Conservation (phyloP, 352 stramenopile species). For the Pelagophyceae sp. region DNA sequence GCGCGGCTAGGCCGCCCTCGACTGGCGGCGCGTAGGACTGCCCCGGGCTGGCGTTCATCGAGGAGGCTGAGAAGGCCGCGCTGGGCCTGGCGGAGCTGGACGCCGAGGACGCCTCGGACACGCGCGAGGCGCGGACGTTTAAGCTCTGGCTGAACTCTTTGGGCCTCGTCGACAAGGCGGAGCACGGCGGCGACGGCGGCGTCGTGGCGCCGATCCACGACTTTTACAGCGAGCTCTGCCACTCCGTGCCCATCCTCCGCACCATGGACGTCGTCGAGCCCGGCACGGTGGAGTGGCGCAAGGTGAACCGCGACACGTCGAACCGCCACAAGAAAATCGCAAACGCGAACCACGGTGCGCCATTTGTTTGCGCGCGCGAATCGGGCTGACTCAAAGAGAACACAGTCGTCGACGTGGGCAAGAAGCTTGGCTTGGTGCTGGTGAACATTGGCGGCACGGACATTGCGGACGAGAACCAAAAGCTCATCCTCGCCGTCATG, state of each 20-base stretch:
- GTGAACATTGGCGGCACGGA: conserved; percentile 78
- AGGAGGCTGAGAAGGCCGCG: conserved; percentile 45
- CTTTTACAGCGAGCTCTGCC: conserved; percentile 71
- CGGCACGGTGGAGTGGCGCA: conserved; percentile 70
- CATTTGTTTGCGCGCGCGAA: no score
- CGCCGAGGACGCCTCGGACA: conserved; percentile 69
- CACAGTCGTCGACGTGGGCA: conserved; percentile 71
- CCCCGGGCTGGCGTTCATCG: conserved; percentile 62
- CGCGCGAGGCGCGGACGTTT: conserved; percentile 71
- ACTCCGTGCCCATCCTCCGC: conserved; percentile 76
- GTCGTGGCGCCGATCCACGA: conserved; percentile 56
- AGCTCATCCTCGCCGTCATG: conserved; percentile 81
- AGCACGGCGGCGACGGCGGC: conserved; percentile 9
- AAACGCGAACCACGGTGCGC: no score
- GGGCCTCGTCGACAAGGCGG: conserved; percentile 24
- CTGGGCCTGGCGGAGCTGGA: conserved; percentile 66
- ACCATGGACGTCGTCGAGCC: conserved; percentile 68
- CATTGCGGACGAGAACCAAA: conserved; percentile 80
- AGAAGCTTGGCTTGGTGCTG: conserved; percentile 71
- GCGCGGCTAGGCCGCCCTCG: no score
- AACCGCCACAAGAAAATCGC: conserved; percentile 59
- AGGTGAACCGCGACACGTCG: conserved; percentile 68
- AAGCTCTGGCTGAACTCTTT: conserved; percentile 85
- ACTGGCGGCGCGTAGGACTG: no score
- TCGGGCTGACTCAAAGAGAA: no score